phyloP scores from a whole-genome alignment of 2,329 filamentous ascomycete genomes.

The Clarireedia homoeocarpa region DNA sequence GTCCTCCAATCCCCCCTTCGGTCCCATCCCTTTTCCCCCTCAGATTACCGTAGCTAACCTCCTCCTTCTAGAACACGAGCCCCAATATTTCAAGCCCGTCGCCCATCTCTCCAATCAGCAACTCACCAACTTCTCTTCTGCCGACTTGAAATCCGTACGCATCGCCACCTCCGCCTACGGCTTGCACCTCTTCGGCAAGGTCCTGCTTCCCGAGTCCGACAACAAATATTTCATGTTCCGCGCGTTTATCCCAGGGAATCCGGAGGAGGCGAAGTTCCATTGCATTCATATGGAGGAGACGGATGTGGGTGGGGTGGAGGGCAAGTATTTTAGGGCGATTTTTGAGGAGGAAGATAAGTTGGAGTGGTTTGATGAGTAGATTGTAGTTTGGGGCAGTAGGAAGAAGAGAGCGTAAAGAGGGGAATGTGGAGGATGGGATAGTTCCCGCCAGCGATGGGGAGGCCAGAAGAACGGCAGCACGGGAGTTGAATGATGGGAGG shows the following conservation, averaged over 20 bases:
- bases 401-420: neutral
- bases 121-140: slow-evolving; percentile 26
- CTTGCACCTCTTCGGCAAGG: slow-evolving; percentile 41
- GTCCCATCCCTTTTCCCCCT: neutral
- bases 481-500: too few species aligned
- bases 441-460: too few species aligned
- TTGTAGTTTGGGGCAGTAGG: neutral
- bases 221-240: slow-evolving; percentile 41
- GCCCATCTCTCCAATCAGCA: slow-evolving; percentile 22
- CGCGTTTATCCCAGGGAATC: slow-evolving; percentile 37
- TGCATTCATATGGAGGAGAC: slow-evolving; percentile 38
- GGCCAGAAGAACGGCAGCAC: neutral
- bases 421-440: neutral
- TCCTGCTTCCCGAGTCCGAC: slow-evolving; percentile 36
- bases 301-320: slow-evolving; percentile 35
- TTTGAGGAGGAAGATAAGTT: slow-evolving; percentile 39
- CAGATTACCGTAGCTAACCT: neutral
- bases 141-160: slow-evolving; percentile 38
- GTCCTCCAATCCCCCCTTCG: slow-evolving; percentile 6
- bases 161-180: slow-evolving; percentile 41
- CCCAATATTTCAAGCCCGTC: slow-evolving; percentile 46
- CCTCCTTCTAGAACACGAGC: slow-evolving; percentile 40
- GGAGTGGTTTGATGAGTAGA: slow-evolving; percentile 46
- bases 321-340: slow-evolving; percentile 37
- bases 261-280: slow-evolving; percentile 35